These are phyloP conservation scores for Tolypocladium tropicale DNA, from an alignment of 2,329 filamentous ascomycete species.

Conservation along the genomic window DNA sequence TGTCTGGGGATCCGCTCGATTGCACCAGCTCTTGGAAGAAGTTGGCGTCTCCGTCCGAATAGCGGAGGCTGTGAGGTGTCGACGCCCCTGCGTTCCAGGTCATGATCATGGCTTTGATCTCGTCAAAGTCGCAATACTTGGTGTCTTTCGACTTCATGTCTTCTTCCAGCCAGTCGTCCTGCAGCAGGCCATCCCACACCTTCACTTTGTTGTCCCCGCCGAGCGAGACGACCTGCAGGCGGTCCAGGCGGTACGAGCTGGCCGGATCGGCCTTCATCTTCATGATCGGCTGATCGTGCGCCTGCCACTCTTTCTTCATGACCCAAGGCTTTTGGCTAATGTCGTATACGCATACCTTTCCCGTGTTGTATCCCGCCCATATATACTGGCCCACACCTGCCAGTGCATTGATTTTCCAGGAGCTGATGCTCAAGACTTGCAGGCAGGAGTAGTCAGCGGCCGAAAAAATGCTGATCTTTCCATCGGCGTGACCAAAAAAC, in stretches of 20 bases:
- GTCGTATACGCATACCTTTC: conserved; percentile 90
- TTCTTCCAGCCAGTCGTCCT: conserved; percentile 88
- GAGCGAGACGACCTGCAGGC: conserved; percentile 74
- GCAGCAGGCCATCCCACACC: conserved; percentile 84
- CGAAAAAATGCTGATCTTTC: conserved; percentile 91
- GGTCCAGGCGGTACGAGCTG: conserved; percentile 75
- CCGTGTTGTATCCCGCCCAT: conserved; percentile 92
- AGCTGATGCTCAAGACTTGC: conserved; percentile 74
- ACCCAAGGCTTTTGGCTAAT: conserved; percentile 73
- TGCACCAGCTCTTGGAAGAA: conserved; percentile 77
- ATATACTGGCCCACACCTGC: conserved; percentile 71
- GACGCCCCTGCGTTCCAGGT: conserved; percentile 98
- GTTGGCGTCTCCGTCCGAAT: conserved; percentile 56
- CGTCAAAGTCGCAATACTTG: conserved; percentile 77
- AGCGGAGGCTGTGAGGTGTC: conserved; percentile 73
- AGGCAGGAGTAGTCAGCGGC: conserved; percentile 65
- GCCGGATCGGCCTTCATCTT: conserved; percentile 69
- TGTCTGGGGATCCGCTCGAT: conserved; percentile 71
- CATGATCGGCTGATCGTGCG: conserved; percentile 73
- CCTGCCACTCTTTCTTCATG: conserved; percentile 89
- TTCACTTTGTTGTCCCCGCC: conserved; percentile 79
- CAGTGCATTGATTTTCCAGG: conserved; percentile 90
- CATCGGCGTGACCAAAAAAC: conserved; percentile 86
- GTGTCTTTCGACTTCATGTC: conserved; percentile 78
- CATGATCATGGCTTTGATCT: conserved; percentile 69